Base-by-base conservation (phyloP, 768 basidiomycete genomes). In the Mycena filopes region DNA sequence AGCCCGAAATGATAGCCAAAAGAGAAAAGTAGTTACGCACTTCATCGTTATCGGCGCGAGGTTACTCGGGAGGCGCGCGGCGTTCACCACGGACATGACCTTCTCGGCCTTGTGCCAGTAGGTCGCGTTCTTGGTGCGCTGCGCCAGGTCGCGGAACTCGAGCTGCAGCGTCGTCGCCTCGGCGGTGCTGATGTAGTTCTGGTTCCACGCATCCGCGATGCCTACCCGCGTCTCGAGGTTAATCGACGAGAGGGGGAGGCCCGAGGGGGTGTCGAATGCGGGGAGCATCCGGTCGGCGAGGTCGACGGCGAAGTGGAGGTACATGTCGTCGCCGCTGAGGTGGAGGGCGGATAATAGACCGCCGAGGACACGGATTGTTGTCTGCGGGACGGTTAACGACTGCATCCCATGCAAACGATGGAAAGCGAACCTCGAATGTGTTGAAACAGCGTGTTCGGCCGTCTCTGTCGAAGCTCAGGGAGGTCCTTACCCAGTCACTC, bases 341-440 rank as follows among this genome's bases (percentile, higher is more conserved):
- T 90, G 82, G 71, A 88, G 84, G 1, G 91, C 87, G 18, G 90
- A 84, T 4, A 93, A 77, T 3, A 94, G 79, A 2, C 92, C 92
- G 9, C 92, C 92, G 6, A 94, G 80, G 6, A 93, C 82, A 21
- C 92, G 86, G 48, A 93, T 93, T 1, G 92, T 92, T 3, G 88
- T 90, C 91, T 92, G n/a, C 67, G 43, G 42, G 48, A 9, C 10
- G 47, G 36, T 48, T 13, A 31, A 29, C 20, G 0, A 10, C n/a
- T 0, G 26, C 8, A 21, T 25, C 15, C 12, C 3, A 28, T 21
- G 18, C 18, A 33, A 33, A 5, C 31, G 12, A 18, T 49, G 40
- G 29, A 21, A 11, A 20, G 72, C 86, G 41, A 60, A 91, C 91
- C 82, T 93, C 92, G 70, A 94, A 94, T 3, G 89, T 90, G 73